Percentiles rank a stretch among this genome's conserved stretches.
Conservation (phyloP, 1,284 basidiomycete species). For the Amylostereum areolatum region DNA sequence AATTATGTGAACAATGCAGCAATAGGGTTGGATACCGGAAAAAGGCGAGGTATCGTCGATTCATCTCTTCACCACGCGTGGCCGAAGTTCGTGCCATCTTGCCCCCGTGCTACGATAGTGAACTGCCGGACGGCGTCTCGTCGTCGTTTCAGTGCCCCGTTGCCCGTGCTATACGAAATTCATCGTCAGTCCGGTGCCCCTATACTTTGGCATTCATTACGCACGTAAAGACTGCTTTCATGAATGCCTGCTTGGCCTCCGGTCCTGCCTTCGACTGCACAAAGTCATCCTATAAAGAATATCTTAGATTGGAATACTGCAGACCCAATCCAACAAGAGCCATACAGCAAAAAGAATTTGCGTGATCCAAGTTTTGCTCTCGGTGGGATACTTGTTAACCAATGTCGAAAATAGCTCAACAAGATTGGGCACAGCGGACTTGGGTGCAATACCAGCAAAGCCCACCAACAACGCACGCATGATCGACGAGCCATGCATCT, state of each 20-base stretch:
- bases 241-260: slow-evolving; percentile 73
- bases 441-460: slow-evolving; percentile 76
- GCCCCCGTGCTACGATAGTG: slow-evolving; percentile 63
- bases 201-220: slow-evolving; percentile 15
- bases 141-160: slow-evolving; percentile 60
- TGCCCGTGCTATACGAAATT: slow-evolving; percentile 2
- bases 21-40: too few relatives aligned
- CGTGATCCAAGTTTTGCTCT: slow-evolving; percentile 63
- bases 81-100: slow-evolving; percentile 74
- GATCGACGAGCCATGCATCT: slow-evolving; percentile 60
- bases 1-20: not conserved
- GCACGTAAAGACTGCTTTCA: slow-evolving; percentile 68
- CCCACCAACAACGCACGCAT: slow-evolving; percentile 70
- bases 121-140: slow-evolving; percentile 76
- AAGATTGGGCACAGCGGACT: slow-evolving; percentile 78
- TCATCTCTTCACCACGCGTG: slow-evolving; percentile 41
- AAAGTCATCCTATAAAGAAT: slow-evolving; percentile 49
- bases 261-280: slow-evolving; percentile 53
- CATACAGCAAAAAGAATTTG: slow-evolving; percentile 67
- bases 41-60: too few relatives aligned
- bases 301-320: not conserved
- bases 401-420: slow-evolving; percentile 73
- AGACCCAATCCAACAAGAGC: slow-evolving; percentile 8
- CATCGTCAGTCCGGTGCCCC: not conserved
- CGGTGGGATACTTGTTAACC: slow-evolving; percentile 46